Base-by-base conservation (phyloP, 140 eudicot genomes). In the Stevia rebaudiana region DNA sequence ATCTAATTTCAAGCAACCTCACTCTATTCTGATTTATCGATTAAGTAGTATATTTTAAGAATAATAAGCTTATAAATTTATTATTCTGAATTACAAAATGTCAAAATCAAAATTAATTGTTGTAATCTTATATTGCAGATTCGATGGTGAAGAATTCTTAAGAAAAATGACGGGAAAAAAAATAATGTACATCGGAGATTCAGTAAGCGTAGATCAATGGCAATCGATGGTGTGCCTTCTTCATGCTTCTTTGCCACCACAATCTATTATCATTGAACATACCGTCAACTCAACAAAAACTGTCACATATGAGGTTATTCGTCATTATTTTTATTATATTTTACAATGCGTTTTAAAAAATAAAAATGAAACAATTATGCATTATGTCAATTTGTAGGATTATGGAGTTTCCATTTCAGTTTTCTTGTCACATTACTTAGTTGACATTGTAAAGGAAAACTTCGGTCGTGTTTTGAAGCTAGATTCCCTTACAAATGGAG, bases 101-200 rank as follows among this genome's bases (percentile, higher is more conserved):
- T n/a, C n/a, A n/a, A n/a, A n/a, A n/a, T n/a, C n/a, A n/a, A 28
- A 28, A 28, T 28, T 28, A 28, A 28, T 28, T n/a, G n/a, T n/a
- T n/a, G n/a, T n/a, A n/a, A n/a, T n/a, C n/a, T 28, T 28, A 57
- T 19, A 6, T 47, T 35, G 16, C 75, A 86, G 95, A 24, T 86
- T 83, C 61, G 70, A 79, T 64, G 95, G 81, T 0, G 33, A 46
- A 53, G 75, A 83, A 41, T 83, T 86, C 73, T 71, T 83, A 48
- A 28, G 48, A 43, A 79, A 57, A 63, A 65, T 65, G 65, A 78
- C 57, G 9, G 95, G 90, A 0, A 86, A 86, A 65, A 78, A 78
- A 36, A 81, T 86, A 12, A 73, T 86, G 95, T 86, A 57, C 28
- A 63, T 88, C 10, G 96, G 96, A 10, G 96, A 88, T 47, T 88